These are phyloP conservation scores for Aspergillus aculeatinus DNA, from an alignment of 2,329 filamentous ascomycete genomes.

Conservation along the genomic window DNA sequence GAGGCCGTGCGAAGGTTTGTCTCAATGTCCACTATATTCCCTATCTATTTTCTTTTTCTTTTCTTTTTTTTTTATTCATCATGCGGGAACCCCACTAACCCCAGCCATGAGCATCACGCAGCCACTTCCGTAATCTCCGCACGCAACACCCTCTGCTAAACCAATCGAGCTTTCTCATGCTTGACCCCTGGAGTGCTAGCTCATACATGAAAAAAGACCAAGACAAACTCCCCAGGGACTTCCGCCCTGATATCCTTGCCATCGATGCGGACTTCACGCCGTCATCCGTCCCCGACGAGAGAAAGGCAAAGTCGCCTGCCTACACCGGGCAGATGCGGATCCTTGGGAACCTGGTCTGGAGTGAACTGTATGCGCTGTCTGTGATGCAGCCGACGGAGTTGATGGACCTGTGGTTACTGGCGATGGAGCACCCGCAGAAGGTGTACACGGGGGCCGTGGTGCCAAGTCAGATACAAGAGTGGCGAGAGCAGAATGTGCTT, in stretches of 20 bases:
- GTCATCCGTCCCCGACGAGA: background rate
- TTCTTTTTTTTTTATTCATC: no score
- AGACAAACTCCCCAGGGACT: constrained; percentile 15
- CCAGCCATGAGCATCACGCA: no score
- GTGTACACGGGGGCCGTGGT: constrained; percentile 2
- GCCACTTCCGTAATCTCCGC: no score
- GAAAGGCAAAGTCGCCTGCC: constrained; percentile 14
- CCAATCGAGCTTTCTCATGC: constrained; percentile 13
- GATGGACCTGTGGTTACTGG: constrained; percentile 26
- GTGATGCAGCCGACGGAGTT: constrained; percentile 16
- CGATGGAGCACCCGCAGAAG: constrained; percentile 2
- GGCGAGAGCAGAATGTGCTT: no score
- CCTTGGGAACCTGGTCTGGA: constrained; percentile 30
- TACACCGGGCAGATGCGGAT: constrained; percentile 30
- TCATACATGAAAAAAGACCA: constrained; percentile 16
- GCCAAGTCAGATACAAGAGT: no score
- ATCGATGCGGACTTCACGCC: constrained; percentile 26
- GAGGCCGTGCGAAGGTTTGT: background rate
- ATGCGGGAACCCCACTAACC: no score
- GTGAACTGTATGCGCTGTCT: constrained; percentile 26
- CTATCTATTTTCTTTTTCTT: no score
- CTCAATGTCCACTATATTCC: no score
- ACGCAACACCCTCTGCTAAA: no score
- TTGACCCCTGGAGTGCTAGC: constrained; percentile 17
- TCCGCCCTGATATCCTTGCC: constrained; percentile 23